A percentile compares a stretch with the other conserved stretches of the same genome.
These are phyloP conservation scores for Teratosphaeria viscida DNA, from an alignment of 2,329 filamentous ascomycete species.

Conservation along the genomic window DNA sequence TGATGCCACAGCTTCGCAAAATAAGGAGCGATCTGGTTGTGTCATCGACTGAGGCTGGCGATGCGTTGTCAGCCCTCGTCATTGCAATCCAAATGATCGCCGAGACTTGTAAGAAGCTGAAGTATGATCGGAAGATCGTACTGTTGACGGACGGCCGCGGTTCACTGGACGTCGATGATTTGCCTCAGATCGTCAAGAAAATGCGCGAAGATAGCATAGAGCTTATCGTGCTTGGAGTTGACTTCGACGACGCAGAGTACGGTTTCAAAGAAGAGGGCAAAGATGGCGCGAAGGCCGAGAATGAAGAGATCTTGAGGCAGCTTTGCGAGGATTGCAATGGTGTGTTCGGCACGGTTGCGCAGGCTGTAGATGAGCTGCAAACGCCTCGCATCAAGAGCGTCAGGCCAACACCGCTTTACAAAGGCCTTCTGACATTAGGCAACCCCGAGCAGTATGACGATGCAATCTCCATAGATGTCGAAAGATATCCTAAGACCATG, in stretches of 20 bases:
- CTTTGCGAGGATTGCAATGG: slow-evolving; percentile 60
- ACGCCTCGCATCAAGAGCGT: slow-evolving; percentile 65
- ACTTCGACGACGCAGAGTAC: slow-evolving; percentile 86
- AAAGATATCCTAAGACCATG: slow-evolving; percentile 83
- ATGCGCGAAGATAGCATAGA: slow-evolving; percentile 69
- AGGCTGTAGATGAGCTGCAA: slow-evolving; percentile 71
- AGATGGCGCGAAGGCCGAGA: slow-evolving; percentile 55
- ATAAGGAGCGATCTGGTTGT: slow-evolving; percentile 56
- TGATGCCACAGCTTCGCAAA: slow-evolving; percentile 58
- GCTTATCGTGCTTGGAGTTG: slow-evolving; percentile 70
- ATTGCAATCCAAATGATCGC: slow-evolving; percentile 80
- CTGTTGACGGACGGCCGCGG: slow-evolving; percentile 76
- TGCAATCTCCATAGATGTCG: slow-evolving; percentile 72
- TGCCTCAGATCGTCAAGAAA: slow-evolving; percentile 60
- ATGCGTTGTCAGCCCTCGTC: slow-evolving; percentile 77
- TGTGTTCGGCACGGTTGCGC: slow-evolving; percentile 70
- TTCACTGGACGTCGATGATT: slow-evolving; percentile 58
- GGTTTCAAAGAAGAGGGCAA: slow-evolving; percentile 92
- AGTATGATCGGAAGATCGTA: slow-evolving; percentile 70
- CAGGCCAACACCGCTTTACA: slow-evolving; percentile 69
- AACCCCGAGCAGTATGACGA: slow-evolving; percentile 62
- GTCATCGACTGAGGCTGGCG: slow-evolving; percentile 59
- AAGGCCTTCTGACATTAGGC: slow-evolving; percentile 69
- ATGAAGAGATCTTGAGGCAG: slow-evolving; percentile 57
- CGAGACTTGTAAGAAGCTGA: slow-evolving; percentile 66